Conservation (phyloP, 495 filamentous ascomycete genomes). For the Pyrenula aspistea region DNA sequence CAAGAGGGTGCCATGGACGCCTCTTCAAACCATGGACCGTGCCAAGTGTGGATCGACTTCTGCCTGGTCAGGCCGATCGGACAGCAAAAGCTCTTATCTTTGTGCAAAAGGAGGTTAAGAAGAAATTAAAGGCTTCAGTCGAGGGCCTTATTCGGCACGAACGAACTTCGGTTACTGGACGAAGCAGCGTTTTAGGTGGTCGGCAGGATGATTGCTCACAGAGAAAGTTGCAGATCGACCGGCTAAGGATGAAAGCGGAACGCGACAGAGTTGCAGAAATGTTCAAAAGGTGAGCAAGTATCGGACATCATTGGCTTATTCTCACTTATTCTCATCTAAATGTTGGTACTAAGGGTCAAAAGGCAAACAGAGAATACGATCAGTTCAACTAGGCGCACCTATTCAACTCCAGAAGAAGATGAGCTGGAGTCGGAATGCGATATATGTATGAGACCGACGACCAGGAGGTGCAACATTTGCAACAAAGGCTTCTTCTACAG, state of each 20-base stretch:
- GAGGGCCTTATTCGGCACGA: constrained; percentile 11
- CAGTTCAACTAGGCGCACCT: constrained; percentile 7
- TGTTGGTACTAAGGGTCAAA: constrained; percentile 10
- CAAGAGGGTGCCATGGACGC: constrained; percentile 17
- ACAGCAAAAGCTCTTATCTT: constrained; percentile 12
- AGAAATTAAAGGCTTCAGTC: constrained; percentile 14
- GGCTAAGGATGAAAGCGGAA: constrained; percentile 16
- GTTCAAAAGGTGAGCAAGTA: constrained; percentile 14
- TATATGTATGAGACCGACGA: constrained; percentile 4
- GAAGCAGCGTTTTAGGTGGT: constrained; percentile 12
- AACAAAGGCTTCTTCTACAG: constrained; percentile 15
- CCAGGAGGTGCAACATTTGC: constrained; percentile 16
- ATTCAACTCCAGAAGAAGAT: constrained; percentile 10
- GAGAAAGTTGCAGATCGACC: constrained; percentile 12
- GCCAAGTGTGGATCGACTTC: constrained; percentile 11
- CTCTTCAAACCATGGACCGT: constrained; percentile 19
- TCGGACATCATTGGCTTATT: constrained; percentile 6
- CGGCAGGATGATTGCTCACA: constrained; percentile 9
- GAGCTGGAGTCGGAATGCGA: constrained; percentile 6
- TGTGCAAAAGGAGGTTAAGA: constrained; percentile 14
- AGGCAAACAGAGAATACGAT: constrained; percentile 10
- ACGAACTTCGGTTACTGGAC: constrained; percentile 13
- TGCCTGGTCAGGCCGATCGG: constrained; percentile 12
- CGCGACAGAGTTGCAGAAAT: constrained; percentile 17
- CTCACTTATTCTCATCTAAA: constrained; percentile 6